Percentiles rank a stretch among this genome's conserved stretches.
These are phyloP conservation scores for Coniferiporia weirii DNA, from an alignment of 1,284 basidiomycete genomes.

Conservation along the genomic window DNA sequence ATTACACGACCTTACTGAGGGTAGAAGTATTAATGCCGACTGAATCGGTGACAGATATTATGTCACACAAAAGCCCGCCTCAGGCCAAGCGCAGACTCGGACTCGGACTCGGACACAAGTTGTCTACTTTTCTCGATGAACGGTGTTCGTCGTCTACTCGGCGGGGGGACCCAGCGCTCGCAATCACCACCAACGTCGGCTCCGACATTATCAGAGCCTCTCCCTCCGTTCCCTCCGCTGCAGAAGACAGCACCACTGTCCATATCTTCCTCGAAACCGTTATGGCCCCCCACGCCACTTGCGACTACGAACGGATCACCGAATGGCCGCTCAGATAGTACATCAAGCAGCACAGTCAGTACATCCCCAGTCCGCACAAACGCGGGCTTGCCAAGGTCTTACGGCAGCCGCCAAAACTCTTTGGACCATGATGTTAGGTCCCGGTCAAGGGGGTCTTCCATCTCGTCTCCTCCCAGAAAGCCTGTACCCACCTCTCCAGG, in stretches of 20 bases:
- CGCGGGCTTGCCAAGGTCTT: background rate
- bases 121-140: constrained; percentile 18
- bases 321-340: constrained; percentile 10
- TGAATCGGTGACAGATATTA: too few relatives aligned
- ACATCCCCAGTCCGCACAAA: constrained; percentile 4
- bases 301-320: background rate
- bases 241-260: constrained; percentile 42
- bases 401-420: constrained; percentile 20
- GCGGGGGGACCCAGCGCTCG: constrained; percentile 30
- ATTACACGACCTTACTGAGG: too few relatives aligned
- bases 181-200: constrained; percentile 41
- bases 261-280: constrained; percentile 30
- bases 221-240: constrained; percentile 27
- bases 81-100: too few relatives aligned
- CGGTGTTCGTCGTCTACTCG: constrained; percentile 22
- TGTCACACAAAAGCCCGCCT: too few relatives aligned
- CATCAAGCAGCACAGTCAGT: constrained; percentile 13
- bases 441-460: constrained; percentile 25
- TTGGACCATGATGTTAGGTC: constrained; percentile 24
- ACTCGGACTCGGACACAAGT: too few relatives aligned
- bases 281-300: constrained; percentile 13
- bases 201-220: constrained; percentile 22
- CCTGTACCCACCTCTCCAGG: constrained; percentile 30
- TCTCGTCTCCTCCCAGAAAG: constrained; percentile 28
- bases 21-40: too few relatives aligned